These are phyloP conservation scores for Alternaria conjuncta DNA, from an alignment of 2,329 filamentous ascomycete genomes.

Conservation along the genomic window DNA sequence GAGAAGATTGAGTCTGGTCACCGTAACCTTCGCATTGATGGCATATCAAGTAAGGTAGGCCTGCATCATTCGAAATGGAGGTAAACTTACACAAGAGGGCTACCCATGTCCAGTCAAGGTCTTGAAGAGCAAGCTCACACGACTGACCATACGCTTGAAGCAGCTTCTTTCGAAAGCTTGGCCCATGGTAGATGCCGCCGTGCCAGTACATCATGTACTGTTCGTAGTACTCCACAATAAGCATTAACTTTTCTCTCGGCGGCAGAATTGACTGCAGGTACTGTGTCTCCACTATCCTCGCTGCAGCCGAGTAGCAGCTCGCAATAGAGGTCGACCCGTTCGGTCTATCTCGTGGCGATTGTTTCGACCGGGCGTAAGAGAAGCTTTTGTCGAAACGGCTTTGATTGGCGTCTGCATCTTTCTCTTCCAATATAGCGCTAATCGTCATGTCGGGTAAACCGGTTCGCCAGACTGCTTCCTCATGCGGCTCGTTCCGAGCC, in stretches of 20 bases:
- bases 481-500: conserved; percentile 5
- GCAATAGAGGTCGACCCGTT: not conserved
- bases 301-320: conserved; percentile 30
- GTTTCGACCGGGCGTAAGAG: conserved; percentile 20
- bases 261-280: conserved; percentile 50
- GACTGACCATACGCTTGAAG: conserved; percentile 47
- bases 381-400: conserved; percentile 22
- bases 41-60: not conserved
- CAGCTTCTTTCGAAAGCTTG: conserved; percentile 49
- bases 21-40: not conserved
- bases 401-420: conserved; percentile 24
- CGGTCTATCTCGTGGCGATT: conserved; percentile 7
- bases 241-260: conserved; percentile 25
- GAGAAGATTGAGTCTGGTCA: not conserved
- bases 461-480: conserved; percentile 19
- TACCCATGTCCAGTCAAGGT: conserved; percentile 49
- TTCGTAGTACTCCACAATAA: conserved; percentile 50
- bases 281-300: conserved; percentile 31
- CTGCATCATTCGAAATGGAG: not conserved
- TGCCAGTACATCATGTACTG: conserved; percentile 49
- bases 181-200: conserved; percentile 48
- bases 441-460: conserved; percentile 35
- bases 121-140: conserved; percentile 47
- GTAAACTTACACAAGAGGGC: conserved; percentile 41
- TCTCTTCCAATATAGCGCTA: conserved; percentile 29